Conservation (phyloP, 2,329 filamentous ascomycete species). For the Cucurbitaria berberidis region DNA sequence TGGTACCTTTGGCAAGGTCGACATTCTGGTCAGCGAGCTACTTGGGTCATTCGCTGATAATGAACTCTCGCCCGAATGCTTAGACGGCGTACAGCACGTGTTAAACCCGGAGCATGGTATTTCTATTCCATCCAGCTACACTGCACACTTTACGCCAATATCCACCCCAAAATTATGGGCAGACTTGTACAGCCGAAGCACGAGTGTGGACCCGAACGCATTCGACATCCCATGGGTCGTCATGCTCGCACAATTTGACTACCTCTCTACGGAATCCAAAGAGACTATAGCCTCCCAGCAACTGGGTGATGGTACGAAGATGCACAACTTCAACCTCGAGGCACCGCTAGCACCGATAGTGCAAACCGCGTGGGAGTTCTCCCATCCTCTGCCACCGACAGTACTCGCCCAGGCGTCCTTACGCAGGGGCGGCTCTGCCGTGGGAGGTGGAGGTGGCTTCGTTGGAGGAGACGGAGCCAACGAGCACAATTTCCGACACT, state of each 20-base stretch:
- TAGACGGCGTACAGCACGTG: constrained; percentile 93
- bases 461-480: constrained; percentile 80
- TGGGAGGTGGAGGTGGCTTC: constrained; percentile 74
- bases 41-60: constrained; percentile 97
- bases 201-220: constrained; percentile 67
- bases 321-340: constrained; percentile 42
- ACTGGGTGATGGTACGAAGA: constrained; percentile 50
- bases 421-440: constrained; percentile 67
- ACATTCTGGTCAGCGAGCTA: constrained; percentile 93
- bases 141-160: constrained; percentile 91
- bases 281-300: constrained; percentile 55
- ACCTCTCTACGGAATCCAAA: constrained; percentile 66
- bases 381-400: constrained; percentile 70
- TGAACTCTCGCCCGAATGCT: constrained; percentile 92
- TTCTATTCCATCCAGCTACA: constrained; percentile 92
- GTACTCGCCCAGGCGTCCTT: constrained; percentile 63
- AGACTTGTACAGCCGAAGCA: constrained; percentile 72
- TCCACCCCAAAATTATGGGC: constrained; percentile 83
- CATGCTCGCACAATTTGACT: constrained; percentile 87
- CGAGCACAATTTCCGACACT: constrained; percentile 86
- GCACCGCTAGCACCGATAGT: constrained; percentile 56
- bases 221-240: constrained; percentile 96
- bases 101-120: constrained; percentile 82
- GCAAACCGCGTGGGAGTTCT: constrained; percentile 80
- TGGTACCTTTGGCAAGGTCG: constrained; percentile 70